Base-by-base conservation (phyloP, 1,284 basidiomycete species). In the Ceratobasidium sp. region DNA sequence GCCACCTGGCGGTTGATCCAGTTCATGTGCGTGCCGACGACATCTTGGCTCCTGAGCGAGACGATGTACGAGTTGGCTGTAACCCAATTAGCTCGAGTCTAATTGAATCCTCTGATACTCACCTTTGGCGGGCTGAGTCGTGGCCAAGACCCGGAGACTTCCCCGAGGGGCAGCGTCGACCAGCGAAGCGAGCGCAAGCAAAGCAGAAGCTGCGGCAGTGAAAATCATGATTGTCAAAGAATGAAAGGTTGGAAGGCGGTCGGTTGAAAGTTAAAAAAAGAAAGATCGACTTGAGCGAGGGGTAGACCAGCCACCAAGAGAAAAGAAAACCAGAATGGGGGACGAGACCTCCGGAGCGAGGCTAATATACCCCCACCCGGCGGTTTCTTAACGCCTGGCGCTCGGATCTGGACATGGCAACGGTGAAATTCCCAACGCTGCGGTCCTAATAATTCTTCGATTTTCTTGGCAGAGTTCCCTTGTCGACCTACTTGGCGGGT, bases 51-150 rank as follows among this genome's bases (percentile, higher is more conserved):
- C 62, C 43, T 65, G 17, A 65, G 25, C 38, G 34, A 50, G 31
- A 65, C 54, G 32, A 65, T 65, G 50, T 53, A 65, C 49, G 62
- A 65, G 43, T 65, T 65, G n/a, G 62, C 62, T 65, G 54, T 25
- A 13, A 4, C 35, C 45, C 20, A 27, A 15, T n/a, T n/a, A 65
- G 38, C 22, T 13, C 38, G 13, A 25, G 8, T 25, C 32, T 31
- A 32, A 47, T n/a, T 35, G 20, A 1, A 62, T 17, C 31, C 6
- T 22, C 31, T 8, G 43, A 17, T 20, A 43, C 47, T 10, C 62
- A 65, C 62, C 22, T 32, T 50, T 50, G 17, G 38, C 35, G 17
- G 29, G 22, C 12, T 29, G 31, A 22, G 12, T 25, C 17, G 62
- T 52, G 20, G 45, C 22, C 13, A 42, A 7, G n/a, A 65, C 62